Evolutionary conservation across 345 rosid species (phyloP).

Genomic region (Boechera stricta): DNA sequence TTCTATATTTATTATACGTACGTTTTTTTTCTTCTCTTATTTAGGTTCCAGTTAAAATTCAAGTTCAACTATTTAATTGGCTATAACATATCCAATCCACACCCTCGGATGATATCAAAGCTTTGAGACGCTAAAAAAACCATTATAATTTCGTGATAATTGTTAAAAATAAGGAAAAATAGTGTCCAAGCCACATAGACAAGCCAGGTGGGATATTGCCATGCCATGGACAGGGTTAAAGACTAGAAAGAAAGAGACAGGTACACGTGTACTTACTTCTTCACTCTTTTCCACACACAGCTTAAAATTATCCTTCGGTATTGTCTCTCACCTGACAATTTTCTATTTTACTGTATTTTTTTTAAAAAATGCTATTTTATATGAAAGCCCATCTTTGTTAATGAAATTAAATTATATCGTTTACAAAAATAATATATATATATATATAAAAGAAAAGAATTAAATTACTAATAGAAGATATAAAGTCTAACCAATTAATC

Average conservation of each 20-base stretch:
- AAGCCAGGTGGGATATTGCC: constrained; percentile 15
- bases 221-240: constrained; percentile 14
- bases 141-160: neutral
- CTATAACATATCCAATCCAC: constrained; percentile 12
- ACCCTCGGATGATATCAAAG: neutral
- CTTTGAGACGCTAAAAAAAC: neutral
- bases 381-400: too few relatives aligned
- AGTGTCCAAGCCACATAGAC: constrained; percentile 19
- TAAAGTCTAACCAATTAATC: neutral
- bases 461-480: too few relatives aligned
- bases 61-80: constrained; percentile 13
- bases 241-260: neutral
- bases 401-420: too few relatives aligned
- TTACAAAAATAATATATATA: too few relatives aligned
- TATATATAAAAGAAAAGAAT: too few relatives aligned
- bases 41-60: neutral
- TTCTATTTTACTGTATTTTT: neutral
- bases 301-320: constrained; percentile 22
- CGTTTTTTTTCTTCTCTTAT: neutral
- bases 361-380: neutral
- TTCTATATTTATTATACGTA: neutral
- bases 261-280: constrained; percentile 22
- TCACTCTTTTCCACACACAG: constrained; percentile 23
- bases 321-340: constrained; percentile 25
- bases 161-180: neutral